Evolutionary conservation across 192 early-diverging fungal species (phyloP).

Genomic region (Coemansia umbellata): DNA sequence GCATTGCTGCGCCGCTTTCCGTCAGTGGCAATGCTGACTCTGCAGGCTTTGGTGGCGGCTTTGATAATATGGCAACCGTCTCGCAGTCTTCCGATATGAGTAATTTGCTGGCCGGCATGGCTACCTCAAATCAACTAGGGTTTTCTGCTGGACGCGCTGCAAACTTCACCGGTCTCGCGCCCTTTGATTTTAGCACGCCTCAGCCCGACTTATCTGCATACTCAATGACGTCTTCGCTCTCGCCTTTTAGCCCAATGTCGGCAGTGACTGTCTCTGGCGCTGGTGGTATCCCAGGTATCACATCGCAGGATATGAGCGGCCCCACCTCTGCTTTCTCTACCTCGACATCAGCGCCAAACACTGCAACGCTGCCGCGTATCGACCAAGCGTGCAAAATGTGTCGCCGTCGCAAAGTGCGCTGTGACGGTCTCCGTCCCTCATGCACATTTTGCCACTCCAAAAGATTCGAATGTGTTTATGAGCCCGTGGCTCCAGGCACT

Average conservation of each 20-base stretch:
- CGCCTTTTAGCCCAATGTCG: conserved; percentile 4
- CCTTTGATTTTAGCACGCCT: background rate
- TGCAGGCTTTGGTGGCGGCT: no score
- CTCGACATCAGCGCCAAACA: background rate
- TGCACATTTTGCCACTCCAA: conserved; percentile 45
- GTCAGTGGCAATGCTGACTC: background rate
- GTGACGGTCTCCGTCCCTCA: conserved; percentile 44
- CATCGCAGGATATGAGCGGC: background rate
- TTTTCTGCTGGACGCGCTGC: background rate
- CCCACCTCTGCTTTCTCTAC: no score
- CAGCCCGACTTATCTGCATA: background rate
- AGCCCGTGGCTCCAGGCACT: conserved; percentile 21
- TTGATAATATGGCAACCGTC: background rate
- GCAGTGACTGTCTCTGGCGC: background rate
- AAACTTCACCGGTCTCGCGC: background rate
- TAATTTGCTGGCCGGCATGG: conserved; percentile 14
- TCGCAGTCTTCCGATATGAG: conserved; percentile 2
- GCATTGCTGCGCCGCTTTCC: conserved; percentile 5
- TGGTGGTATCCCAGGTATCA: background rate
- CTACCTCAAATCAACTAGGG: background rate
- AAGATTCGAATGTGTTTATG: conserved; percentile 39
- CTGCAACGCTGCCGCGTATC: conserved; percentile 18
- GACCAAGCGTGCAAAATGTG: conserved; percentile 54
- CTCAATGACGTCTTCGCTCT: conserved; percentile 13
- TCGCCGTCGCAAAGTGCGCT: conserved; percentile 53